These are phyloP conservation scores for Globisporangium alternatum DNA, from an alignment of 352 stramenopile genomes.

Conservation along the genomic window DNA sequence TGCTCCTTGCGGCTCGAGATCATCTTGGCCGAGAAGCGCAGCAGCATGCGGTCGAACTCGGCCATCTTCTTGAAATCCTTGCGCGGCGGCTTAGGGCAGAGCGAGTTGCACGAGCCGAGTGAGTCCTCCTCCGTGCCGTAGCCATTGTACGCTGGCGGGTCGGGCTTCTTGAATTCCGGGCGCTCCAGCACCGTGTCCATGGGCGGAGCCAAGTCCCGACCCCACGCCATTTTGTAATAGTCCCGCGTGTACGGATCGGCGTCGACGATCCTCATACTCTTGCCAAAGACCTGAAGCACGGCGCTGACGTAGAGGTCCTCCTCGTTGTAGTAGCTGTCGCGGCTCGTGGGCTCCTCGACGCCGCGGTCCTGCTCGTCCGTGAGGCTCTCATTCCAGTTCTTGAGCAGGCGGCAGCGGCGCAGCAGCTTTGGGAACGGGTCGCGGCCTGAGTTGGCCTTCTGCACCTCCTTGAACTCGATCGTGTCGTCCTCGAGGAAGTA, in stretches of 20 bases:
- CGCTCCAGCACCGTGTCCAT: constrained; percentile 45
- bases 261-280: constrained; percentile 70
- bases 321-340: constrained; percentile 72
- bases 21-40: constrained; percentile 70
- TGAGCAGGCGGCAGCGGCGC: constrained; percentile 56
- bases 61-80: constrained; percentile 85
- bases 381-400: constrained; percentile 64
- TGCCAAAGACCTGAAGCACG: constrained; percentile 66
- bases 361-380: constrained; percentile 70
- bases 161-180: constrained; percentile 49
- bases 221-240: constrained; percentile 76
- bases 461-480: constrained; percentile 86
- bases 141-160: constrained; percentile 65
- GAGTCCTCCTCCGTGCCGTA: constrained; percentile 80
- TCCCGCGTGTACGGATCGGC: constrained; percentile 72
- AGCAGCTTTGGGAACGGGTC: constrained; percentile 81
- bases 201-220: constrained; percentile 35
- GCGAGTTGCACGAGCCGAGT: constrained; percentile 53
- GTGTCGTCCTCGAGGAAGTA: constrained; percentile 90
- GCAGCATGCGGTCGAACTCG: constrained; percentile 69
- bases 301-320: constrained; percentile 62
- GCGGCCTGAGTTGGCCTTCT: constrained; percentile 74
- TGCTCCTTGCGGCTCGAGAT: constrained; percentile 76
- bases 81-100: constrained; percentile 66
- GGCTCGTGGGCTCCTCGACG: constrained; percentile 63